Base-by-base conservation (phyloP, 768 basidiomycete species). In the Suillus americanus region DNA sequence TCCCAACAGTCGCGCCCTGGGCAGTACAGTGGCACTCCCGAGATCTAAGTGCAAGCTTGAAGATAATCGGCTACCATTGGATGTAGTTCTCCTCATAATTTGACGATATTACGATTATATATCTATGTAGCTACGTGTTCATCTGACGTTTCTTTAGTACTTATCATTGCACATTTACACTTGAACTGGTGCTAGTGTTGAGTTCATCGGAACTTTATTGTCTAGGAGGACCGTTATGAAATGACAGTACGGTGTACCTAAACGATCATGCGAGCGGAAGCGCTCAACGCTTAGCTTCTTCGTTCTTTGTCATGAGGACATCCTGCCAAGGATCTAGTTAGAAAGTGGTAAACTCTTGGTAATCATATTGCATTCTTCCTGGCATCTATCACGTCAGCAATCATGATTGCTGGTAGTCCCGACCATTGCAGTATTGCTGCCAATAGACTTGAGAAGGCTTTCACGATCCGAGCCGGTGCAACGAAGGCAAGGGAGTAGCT, bases 11-110 rank as follows among this genome's bases (percentile, higher is more conserved):
- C 62, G 5, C 71, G 59, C 13, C 62, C 74, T 1, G 60, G 68
- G 13, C 71, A 66, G 37, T 61, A 77, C 46, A 70, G 51, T 43
- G 73, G 76, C 3, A 48, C 38, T 20, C 74, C 75, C 6, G 75
- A 77, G 48, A 33, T 76, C 23, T 76, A 46, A 68, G 12, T 59
- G 25, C 10, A 3, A 59, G 18, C 25, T 6, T 16, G 10, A 59
- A 13, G 57, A 28, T 28, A 8, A 51, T 23, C 13, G 23, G 10
- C 25, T 18, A 30, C 57, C 5, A 30, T 59, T 59, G 57, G 18
- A 59, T 41, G 18, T 20, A 8, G 7, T 41, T 28, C 6, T 28
- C 10, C 3, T 41, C 57, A 41, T 59, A 28, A 41, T 41, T 30
- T 40, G 28, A 57, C 10, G 38, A 59, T 18, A 7, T 20, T 53